Conservation (phyloP, 2,329 filamentous ascomycete species). For the Akanthomyces lecanii region DNA sequence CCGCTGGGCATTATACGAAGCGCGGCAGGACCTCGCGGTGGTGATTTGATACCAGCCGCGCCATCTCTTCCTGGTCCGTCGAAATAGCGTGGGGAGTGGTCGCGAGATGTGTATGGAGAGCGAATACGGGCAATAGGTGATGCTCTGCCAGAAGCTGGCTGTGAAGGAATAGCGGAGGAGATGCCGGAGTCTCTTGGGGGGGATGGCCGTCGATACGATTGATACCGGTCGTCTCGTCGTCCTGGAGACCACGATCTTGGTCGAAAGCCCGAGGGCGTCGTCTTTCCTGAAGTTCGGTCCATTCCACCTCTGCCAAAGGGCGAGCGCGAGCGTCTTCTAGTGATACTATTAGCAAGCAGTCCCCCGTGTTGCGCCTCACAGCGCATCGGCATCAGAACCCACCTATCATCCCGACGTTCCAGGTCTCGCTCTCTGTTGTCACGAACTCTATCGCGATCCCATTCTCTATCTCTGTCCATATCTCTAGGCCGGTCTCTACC, state of each 20-base stretch:
- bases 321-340: slow-evolving; percentile 52
- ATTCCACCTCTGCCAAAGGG: slow-evolving; percentile 37
- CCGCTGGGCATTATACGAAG: slow-evolving; percentile 48
- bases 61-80: slow-evolving; percentile 27
- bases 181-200: slow-evolving; percentile 47
- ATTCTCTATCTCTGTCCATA: slow-evolving; percentile 29
- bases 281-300: slow-evolving; percentile 34
- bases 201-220: slow-evolving; percentile 43
- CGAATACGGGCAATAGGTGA: slow-evolving; percentile 49
- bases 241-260: slow-evolving; percentile 50
- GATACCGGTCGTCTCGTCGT: slow-evolving; percentile 43
- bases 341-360: slow-evolving; percentile 17
- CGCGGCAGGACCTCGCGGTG: slow-evolving; percentile 53
- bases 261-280: slow-evolving; percentile 41
- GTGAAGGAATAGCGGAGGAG: slow-evolving; percentile 48
- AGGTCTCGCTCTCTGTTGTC: slow-evolving; percentile 29
- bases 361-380: neutral
- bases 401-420: slow-evolving; percentile 42
- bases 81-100: slow-evolving; percentile 33
- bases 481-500: slow-evolving; percentile 25
- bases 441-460: slow-evolving; percentile 26
- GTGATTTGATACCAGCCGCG: slow-evolving; percentile 37
- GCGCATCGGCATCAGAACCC: slow-evolving; percentile 16
- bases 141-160: slow-evolving; percentile 47
- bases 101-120: slow-evolving; percentile 44